Evolutionary conservation across 768 basidiomycete genomes (phyloP).

Genomic region (Pleurotus tuoliensis): DNA sequence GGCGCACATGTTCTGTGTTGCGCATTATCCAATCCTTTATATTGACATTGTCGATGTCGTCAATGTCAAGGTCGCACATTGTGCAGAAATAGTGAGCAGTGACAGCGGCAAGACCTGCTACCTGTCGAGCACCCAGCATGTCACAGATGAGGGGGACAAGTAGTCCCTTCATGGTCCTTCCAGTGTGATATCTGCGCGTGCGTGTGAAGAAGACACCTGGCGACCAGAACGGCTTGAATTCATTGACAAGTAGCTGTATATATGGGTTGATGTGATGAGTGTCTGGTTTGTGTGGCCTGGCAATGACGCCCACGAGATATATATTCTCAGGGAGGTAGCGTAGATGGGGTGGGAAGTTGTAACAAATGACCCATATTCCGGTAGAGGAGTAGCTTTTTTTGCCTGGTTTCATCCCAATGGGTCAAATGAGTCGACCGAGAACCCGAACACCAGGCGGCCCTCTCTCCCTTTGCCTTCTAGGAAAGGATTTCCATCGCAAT

Average conservation of each 20-base stretch:
- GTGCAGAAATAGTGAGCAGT: constrained; percentile 19
- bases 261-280: constrained; percentile 1
- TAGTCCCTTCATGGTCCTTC: background rate
- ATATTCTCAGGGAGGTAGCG: constrained; percentile 3
- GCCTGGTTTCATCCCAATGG: background rate
- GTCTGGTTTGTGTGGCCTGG: constrained; percentile 1
- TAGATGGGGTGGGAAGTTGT: background rate
- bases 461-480: background rate
- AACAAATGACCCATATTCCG: background rate
- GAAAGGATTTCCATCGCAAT: background rate
- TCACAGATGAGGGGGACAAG: constrained; percentile 2
- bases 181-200: background rate
- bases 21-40: constrained; percentile 12
- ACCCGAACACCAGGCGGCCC: background rate
- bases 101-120: background rate
- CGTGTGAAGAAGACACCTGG: constrained; percentile 1
- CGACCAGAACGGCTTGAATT: background rate
- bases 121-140: background rate
- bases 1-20: constrained; percentile 9
- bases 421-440: background rate
- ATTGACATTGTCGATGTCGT: constrained; percentile 17
- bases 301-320: constrained; percentile 4
- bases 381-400: background rate
- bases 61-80: constrained; percentile 11
- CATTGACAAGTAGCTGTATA: background rate